Evolutionary conservation across 78 protist genomes (phyloP).

Genomic region (Dictyostelium citrinum): DNA sequence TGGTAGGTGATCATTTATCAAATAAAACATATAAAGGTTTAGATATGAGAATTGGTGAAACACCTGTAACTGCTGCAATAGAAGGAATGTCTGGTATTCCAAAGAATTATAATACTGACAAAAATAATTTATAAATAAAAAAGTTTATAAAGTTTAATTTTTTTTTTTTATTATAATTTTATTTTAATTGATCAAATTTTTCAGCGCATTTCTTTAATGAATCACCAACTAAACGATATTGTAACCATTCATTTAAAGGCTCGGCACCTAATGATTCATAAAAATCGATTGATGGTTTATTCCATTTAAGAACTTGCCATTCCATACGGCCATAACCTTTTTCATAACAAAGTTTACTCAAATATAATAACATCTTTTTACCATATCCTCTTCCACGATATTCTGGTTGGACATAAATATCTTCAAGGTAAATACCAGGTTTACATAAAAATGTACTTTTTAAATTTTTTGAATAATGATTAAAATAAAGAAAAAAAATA

Average conservation of each 20-base stretch:
- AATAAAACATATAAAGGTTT: slow-evolving; percentile 44
- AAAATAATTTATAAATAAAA: not conserved
- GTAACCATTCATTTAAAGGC: slow-evolving; percentile 38
- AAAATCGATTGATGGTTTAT: slow-evolving; percentile 30
- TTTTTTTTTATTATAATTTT: not conserved
- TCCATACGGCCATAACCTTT: slow-evolving; percentile 62
- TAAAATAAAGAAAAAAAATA: not conserved
- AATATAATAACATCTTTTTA: slow-evolving; percentile 30
- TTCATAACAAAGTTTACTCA: slow-evolving; percentile 20
- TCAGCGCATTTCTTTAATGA: slow-evolving; percentile 5
- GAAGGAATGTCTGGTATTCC: slow-evolving; percentile 64
- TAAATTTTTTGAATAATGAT: not conserved
- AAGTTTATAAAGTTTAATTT: not conserved
- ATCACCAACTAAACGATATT: slow-evolving; percentile 37
- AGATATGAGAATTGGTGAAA: slow-evolving; percentile 69
- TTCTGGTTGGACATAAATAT: slow-evolving; percentile 46
- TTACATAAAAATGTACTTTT: slow-evolving; percentile 13
- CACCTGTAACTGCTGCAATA: slow-evolving; percentile 28
- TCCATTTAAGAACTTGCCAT: slow-evolving; percentile 68
- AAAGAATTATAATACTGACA: slow-evolving; percentile 14
- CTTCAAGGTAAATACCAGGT: slow-evolving; percentile 59
- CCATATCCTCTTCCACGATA: slow-evolving; percentile 61
- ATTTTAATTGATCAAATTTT: not conserved
- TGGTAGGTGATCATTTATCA: slow-evolving; percentile 10
- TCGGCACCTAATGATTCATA: slow-evolving; percentile 56